Evolutionary conservation across 2,329 filamentous ascomycete genomes (phyloP).

Genomic region (Sporothrix phasma): DNA sequence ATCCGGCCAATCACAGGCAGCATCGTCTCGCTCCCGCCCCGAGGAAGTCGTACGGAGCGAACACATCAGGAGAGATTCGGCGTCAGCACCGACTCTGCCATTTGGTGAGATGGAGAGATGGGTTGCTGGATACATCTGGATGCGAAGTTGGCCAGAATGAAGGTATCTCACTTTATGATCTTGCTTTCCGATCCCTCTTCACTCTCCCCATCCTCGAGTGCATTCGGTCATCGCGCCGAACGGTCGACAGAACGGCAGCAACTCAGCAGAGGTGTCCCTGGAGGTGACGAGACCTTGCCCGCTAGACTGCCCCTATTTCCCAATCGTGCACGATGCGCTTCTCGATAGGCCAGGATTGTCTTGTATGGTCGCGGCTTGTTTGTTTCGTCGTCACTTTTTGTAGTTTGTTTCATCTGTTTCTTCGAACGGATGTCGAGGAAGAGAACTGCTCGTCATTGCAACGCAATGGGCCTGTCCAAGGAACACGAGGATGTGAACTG

Average conservation of each 20-base stretch:
- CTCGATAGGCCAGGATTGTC: not conserved
- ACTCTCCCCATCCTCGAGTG: not conserved
- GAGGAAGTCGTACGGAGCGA: too few species aligned
- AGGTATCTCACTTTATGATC: too few species aligned
- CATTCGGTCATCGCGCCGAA: slow-evolving; percentile 1
- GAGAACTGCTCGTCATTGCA: not conserved
- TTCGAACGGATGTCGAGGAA: not conserved
- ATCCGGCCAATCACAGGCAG: not conserved
- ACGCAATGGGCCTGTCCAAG: not conserved
- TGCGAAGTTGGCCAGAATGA: too few species aligned
- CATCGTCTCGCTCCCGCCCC: not conserved
- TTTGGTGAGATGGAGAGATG: not conserved
- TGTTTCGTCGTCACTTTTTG: not conserved
- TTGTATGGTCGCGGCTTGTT: not conserved
- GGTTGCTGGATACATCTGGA: not conserved
- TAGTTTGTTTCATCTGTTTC: not conserved
- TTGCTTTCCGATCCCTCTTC: not conserved
- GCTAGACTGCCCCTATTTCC: slow-evolving; percentile 3
- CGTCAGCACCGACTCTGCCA: not conserved
- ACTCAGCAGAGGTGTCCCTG: not conserved
- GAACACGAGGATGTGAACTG: not conserved
- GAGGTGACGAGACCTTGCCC: slow-evolving; percentile 6
- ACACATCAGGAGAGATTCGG: not conserved
- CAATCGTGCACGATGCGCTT: not conserved
- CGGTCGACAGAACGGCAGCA: not conserved